Conservation (phyloP, 202 grass and related monocot genomes). For the Brachypodium distachyon region DNA sequence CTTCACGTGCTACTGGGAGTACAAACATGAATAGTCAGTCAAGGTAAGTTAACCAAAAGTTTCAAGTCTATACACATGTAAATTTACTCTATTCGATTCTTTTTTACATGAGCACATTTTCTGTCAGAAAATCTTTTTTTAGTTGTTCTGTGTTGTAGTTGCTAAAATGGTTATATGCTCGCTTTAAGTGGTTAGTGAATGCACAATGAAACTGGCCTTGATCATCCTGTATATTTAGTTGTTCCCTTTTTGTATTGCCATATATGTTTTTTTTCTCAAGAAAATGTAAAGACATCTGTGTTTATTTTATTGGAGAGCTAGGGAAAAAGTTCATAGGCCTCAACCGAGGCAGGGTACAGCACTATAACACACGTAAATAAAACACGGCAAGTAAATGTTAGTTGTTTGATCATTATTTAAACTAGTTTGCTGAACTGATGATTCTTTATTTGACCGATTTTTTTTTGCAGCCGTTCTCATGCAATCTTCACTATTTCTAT, state of each 20-base stretch:
- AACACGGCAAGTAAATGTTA: no score
- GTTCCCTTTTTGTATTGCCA: not conserved
- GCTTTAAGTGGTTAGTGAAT: not conserved
- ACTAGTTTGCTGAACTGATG: no score
- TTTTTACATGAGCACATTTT: not conserved
- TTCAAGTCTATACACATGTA: not conserved
- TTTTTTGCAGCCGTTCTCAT: conserved; percentile 80
- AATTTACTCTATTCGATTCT: not conserved
- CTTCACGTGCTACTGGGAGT: conserved; percentile 75
- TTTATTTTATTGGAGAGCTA: no score
- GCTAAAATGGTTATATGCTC: not conserved
- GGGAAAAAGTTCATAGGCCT: no score
- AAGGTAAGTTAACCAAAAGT: conserved; percentile 32
- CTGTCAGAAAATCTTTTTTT: not conserved
- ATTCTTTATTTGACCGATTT: not conserved
- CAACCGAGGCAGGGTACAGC: no score
- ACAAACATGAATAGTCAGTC: conserved; percentile 99
- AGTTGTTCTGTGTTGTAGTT: not conserved
- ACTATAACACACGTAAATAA: no score
- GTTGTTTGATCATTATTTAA: not conserved
- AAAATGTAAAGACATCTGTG: no score
- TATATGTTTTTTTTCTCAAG: no score
- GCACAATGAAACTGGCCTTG: not conserved
- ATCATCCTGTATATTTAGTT: not conserved
- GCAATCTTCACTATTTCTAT: conserved; percentile 90